These are phyloP conservation scores for Kockovaella imperatae DNA, from an alignment of 768 basidiomycete genomes.

Conservation along the genomic window DNA sequence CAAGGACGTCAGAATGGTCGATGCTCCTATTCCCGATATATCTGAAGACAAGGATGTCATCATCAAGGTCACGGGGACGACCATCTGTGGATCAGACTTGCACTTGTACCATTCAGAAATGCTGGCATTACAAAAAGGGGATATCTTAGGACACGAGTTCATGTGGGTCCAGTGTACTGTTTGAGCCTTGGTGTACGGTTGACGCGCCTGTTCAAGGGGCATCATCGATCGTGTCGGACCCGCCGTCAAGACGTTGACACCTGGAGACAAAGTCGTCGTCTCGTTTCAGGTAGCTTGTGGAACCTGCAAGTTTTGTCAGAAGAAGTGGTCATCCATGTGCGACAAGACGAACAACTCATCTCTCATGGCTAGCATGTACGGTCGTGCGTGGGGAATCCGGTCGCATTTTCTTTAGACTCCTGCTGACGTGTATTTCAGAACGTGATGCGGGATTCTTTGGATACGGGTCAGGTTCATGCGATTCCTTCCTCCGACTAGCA, in stretches of 20 bases:
- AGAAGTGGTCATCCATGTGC: constrained; percentile 66
- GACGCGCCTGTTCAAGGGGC: constrained; percentile 51
- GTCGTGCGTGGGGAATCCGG: no score
- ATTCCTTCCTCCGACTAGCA: background rate
- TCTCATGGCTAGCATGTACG: constrained; percentile 45
- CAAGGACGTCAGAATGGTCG: constrained; percentile 48
- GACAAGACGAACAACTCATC: constrained; percentile 62
- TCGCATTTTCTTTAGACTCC: no score
- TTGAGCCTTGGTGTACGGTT: background rate
- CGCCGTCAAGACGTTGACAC: constrained; percentile 55
- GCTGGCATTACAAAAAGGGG: constrained; percentile 60
- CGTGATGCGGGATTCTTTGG: constrained; percentile 61
- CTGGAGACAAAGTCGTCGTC: constrained; percentile 67
- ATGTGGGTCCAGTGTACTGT: constrained; percentile 30
- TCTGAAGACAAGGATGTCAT: constrained; percentile 66
- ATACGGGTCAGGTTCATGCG: constrained; percentile 26
- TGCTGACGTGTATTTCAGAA: no score
- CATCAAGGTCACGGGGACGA: constrained; percentile 65
- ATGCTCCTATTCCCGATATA: constrained; percentile 55
- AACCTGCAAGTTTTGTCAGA: constrained; percentile 60
- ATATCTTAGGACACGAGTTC: constrained; percentile 65
- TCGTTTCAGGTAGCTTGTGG: constrained; percentile 74
- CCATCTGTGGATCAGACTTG: constrained; percentile 58
- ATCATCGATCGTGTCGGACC: constrained; percentile 60
- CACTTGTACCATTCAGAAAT: constrained; percentile 57